Evolutionary conservation across 1,284 basidiomycete species (phyloP).

Genomic region (Cutaneotrichosporon sp.): DNA sequence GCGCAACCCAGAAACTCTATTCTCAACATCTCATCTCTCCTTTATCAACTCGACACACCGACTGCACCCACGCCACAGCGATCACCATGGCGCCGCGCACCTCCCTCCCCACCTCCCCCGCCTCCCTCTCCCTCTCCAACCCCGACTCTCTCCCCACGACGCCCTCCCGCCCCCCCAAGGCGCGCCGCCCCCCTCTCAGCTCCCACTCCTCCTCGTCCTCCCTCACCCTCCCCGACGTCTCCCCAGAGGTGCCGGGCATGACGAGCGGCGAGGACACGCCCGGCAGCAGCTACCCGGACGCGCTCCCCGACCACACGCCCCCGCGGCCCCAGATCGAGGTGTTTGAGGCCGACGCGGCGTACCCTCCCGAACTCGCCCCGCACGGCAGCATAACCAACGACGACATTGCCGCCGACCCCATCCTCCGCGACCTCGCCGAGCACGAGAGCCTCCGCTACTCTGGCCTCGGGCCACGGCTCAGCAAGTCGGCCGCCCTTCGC

Average conservation of each 20-base stretch:
- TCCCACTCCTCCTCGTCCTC: background rate
- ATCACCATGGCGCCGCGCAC: background rate
- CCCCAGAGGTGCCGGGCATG: slow-evolving; percentile 5
- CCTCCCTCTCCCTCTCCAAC: background rate
- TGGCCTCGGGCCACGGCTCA: slow-evolving; percentile 39
- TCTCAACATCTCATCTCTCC: background rate
- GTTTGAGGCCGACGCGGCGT: slow-evolving; percentile 6
- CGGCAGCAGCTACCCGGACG: slow-evolving; percentile 7
- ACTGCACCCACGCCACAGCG: background rate
- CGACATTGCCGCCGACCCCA: slow-evolving; percentile 30
- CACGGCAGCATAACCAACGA: slow-evolving; percentile 15
- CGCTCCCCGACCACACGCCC: background rate
- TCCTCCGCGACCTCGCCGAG: slow-evolving; percentile 23
- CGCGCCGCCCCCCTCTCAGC: background rate
- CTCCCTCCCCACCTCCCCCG: no score
- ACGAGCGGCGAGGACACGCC: slow-evolving; percentile 16
- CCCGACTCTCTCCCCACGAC: background rate
- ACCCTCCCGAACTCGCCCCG: slow-evolving; percentile 4
- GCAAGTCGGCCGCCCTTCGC: slow-evolving; percentile 38
- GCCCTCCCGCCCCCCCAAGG: no score
- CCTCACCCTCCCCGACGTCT: slow-evolving; percentile 5
- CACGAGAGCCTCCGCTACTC: background rate
- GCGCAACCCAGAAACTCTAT: slow-evolving; percentile 1
- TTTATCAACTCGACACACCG: background rate
- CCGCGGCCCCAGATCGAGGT: background rate